Evolutionary conservation across 2,329 filamentous ascomycete genomes (phyloP).

Genomic region (Hirsutella minnesotensis): DNA sequence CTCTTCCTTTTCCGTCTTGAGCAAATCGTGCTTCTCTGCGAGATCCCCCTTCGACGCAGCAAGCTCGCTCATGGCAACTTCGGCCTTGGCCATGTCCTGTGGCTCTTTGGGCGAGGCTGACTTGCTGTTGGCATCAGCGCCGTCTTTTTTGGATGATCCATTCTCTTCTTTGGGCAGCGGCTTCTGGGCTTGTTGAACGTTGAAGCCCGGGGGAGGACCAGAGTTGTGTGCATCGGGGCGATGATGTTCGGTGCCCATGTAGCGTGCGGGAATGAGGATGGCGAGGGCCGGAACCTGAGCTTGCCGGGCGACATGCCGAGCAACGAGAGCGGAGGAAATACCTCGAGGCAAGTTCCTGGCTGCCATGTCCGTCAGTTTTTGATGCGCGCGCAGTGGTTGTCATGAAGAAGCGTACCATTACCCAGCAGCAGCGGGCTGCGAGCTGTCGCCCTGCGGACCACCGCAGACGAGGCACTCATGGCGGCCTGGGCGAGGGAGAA

Average conservation of each 20-base stretch:
- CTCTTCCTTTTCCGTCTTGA: slow-evolving; percentile 50
- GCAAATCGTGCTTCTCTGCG: slow-evolving; percentile 46
- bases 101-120: slow-evolving; percentile 16
- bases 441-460: slow-evolving; percentile 42
- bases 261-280: slow-evolving; percentile 43
- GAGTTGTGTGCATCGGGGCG: slow-evolving; percentile 35
- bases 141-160: slow-evolving; percentile 18
- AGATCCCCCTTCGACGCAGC: slow-evolving; percentile 51
- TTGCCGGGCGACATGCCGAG: slow-evolving; percentile 33
- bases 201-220: slow-evolving; percentile 80
- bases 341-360: slow-evolving; percentile 36
- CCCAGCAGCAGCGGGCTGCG: slow-evolving; percentile 40
- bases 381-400: no score
- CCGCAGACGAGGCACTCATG: slow-evolving; percentile 46
- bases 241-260: slow-evolving; percentile 48
- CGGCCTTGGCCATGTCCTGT: slow-evolving; percentile 22
- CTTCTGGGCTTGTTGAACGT: slow-evolving; percentile 80
- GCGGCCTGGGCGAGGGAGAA: slow-evolving; percentile 4
- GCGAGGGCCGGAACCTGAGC: slow-evolving; percentile 39
- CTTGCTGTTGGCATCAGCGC: slow-evolving; percentile 14
- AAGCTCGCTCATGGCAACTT: slow-evolving; percentile 45
- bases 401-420: background rate
- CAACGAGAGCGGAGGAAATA: slow-evolving; percentile 33
- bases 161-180: slow-evolving; percentile 51
- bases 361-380: slow-evolving; percentile 13